Base-by-base conservation (phyloP, 345 rosid species). In the Punica granatum region DNA sequence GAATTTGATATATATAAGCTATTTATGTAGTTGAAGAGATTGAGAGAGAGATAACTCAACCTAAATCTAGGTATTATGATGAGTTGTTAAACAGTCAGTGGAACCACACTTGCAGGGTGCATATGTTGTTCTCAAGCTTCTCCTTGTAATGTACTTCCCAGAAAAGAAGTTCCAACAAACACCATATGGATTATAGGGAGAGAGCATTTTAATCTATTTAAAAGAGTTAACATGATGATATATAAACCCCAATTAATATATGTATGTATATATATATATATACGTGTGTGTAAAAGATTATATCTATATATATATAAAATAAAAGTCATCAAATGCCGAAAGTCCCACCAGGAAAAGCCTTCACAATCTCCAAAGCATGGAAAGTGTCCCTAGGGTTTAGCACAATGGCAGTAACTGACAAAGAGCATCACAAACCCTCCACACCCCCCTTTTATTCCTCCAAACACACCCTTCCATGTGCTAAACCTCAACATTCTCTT, bases 401-500 rank as follows among this genome's bases (percentile, higher is more conserved):
- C 36, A 39, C 33, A 35, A n/a, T n/a, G 53, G 33, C 65, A 66
- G 25, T 30, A 72, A n/a, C 42, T 30, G 48, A 21, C 65, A 64
- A 65, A 66, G 43, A 35, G 65, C 56, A 66, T 56, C 59, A 19
- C 60, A 63, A 10, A 65, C 58, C 70, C 72, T 51, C 46, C 62
- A 73, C 18, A 43, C 65, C 74, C 51, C 69, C 69, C 64, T 71
- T 72, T 81, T 79, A 85, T 87, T 88, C 86, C 80, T 81, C 88
- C 90, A 89, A 92, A 76, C 89, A 83, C 71, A 72, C 84, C 83
- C 86, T 81, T 88, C 92, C 92, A 91, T 80, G 81, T 73, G 89
- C 91, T 83, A 78, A 67, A 72, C 71, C 76, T 61, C 41, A 61
- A 41, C 21, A 59, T 80, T 78, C 80, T 77, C 65, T 87, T 83